Evolutionary conservation across 75 land plant genomes (phyloP).

Genomic region (Ceratopteris richardii): DNA sequence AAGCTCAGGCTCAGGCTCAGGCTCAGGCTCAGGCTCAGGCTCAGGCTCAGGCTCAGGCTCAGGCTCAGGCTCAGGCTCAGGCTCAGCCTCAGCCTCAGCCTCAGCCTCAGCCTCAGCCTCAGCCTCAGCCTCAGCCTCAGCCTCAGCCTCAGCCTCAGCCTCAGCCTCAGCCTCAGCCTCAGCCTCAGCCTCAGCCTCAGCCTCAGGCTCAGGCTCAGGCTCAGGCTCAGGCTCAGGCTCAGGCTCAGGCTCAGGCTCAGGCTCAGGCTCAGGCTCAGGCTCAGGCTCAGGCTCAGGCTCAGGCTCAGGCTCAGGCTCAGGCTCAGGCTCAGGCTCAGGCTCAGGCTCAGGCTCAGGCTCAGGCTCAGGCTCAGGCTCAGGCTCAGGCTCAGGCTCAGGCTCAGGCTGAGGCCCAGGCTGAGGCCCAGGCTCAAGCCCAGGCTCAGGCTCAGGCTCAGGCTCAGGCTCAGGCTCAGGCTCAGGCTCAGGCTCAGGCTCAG

Average conservation of each 20-base stretch:
- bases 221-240: conserved; percentile 1
- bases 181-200: not conserved
- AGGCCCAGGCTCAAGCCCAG: not conserved
- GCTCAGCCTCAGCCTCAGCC: not conserved
- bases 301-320: conserved; percentile 2
- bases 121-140: not conserved
- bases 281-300: conserved; percentile 3
- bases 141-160: not conserved
- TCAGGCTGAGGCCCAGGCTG: not conserved
- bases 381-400: not conserved
- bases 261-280: conserved; percentile 2
- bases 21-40: conserved; percentile 3
- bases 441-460: not conserved
- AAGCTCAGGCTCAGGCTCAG: conserved; percentile 1
- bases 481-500: not conserved
- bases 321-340: conserved; percentile 2
- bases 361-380: conserved; percentile 2
- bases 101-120: not conserved
- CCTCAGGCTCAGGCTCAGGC: not conserved
- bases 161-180: not conserved
- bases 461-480: conserved; percentile 1
- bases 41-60: conserved; percentile 3
- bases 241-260: conserved; percentile 3
- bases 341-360: conserved; percentile 3
- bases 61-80: not conserved